These are phyloP conservation scores for Cryptococcus sp. DNA, from an alignment of 1,284 basidiomycete genomes.

Conservation along the genomic window DNA sequence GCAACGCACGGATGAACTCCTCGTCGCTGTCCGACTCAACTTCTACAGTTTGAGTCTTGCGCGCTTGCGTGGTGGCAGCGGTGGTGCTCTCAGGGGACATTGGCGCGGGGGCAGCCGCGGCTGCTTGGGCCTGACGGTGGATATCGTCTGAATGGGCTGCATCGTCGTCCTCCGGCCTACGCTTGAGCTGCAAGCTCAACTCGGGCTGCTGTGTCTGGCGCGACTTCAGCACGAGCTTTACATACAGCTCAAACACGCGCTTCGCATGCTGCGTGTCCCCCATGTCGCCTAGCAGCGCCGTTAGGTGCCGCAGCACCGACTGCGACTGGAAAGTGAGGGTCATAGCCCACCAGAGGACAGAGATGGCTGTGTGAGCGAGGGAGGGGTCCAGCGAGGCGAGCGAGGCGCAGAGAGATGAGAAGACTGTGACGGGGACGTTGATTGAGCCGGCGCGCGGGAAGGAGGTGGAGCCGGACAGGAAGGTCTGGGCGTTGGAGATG, in stretches of 20 bases:
- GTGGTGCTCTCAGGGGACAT: constrained; percentile 22
- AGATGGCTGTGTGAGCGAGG: constrained; percentile 22
- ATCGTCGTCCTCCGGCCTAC: constrained; percentile 34
- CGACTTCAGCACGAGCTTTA: constrained; percentile 77
- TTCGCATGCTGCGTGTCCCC: constrained; percentile 67
- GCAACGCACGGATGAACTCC: constrained; percentile 70
- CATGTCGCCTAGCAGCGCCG: constrained; percentile 63
- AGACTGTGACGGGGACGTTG: constrained; percentile 75
- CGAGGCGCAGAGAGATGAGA: constrained; percentile 71
- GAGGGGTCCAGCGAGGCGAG: constrained; percentile 6
- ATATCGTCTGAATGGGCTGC: constrained; percentile 23
- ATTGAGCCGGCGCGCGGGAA: constrained; percentile 83
- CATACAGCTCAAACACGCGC: constrained; percentile 73
- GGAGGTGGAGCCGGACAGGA: constrained; percentile 63
- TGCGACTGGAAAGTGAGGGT: constrained; percentile 87
- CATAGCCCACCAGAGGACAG: constrained; percentile 88
- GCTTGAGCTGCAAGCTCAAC: constrained; percentile 45
- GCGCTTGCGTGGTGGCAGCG: constrained; percentile 9
- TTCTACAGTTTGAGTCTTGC: constrained; percentile 31
- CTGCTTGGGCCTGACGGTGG: constrained; percentile 12
- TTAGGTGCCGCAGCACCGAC: constrained; percentile 75
- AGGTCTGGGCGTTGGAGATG: constrained; percentile 64
- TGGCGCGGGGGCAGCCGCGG: constrained; percentile 9
- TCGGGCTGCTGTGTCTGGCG: constrained; percentile 58
- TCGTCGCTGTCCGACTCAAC: constrained; percentile 57